Evolutionary conservation across 1,284 basidiomycete species (phyloP), one percentile per base, ranked within the genome.

Genomic region (Thelephora terrestris): DNA sequence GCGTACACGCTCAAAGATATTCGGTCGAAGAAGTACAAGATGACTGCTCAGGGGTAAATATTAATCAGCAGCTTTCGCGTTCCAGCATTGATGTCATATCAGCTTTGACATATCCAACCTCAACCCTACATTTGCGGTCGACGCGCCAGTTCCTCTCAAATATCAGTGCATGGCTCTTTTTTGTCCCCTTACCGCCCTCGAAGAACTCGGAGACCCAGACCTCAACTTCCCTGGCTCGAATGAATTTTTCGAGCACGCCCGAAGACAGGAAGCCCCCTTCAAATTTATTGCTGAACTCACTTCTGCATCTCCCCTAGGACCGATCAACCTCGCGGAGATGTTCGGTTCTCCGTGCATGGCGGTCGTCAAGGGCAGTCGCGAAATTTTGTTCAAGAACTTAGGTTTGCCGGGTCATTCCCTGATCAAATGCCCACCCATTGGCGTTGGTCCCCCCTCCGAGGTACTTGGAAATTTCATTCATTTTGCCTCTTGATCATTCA

Each of bases 131-230:
- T 61, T 65, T 48, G 64, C 65, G n/a, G 67, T 78, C 27, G 75
- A 78, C 55, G 65, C 70, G 2, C 68, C 73, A 0, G 63, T 68
- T 7, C 71, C 73, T 18, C 62, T 81, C 38, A 63, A 71, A 46
- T 76, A 81, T 50, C 71, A 79, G 39, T 73, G 75, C 23, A 58
- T 69, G 7, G 71, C 69, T 29, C 52, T 78, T 9, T 70, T 73
- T 46, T 64, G 76, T 32, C 64, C 71, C 4, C 64, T 85, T 25
- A 62, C 68, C 17, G 53, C 64, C 9, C 65, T 85, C 7, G 79
- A 84, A 50, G 53, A 60, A 2, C 58, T 83, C 37, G 68, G 71
- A 12, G 69, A 77, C 52, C 74, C 75, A 12, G 60, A 67, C 5
- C 60, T 74, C 27, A 35, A 25, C 23, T n/a, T 45, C 20, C 72